Evolutionary conservation across 805 yeast species (phyloP), one percentile per base, ranked within the genome.

Genomic region (Ogataea neopini): DNA sequence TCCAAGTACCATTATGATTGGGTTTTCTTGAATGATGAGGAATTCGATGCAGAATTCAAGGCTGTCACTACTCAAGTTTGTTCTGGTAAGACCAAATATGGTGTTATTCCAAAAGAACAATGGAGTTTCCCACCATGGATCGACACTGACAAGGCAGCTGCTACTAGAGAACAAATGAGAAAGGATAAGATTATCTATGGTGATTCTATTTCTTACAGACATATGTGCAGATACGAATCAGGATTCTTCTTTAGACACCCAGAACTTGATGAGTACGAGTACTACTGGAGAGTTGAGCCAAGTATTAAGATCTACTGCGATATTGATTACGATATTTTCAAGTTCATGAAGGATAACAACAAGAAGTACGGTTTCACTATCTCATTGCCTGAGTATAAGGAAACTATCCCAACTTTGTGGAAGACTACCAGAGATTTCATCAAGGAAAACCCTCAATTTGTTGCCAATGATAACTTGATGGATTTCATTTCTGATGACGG

Each of bases 211-310:
- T 80, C 88, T 2, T 84, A 84, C 61, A 81, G 96, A 71, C 95
- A 89, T 67, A 89, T 89, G 97, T 89, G 97, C 67, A 78, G 97
- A 62, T 90, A 76, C 62, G 95, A 88, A 68, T 84, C 94, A 13
- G 97, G 97, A 0, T 86, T 89, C 70, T 90, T 90, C 70, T 89
- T 79, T 75, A 79, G 84, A 68, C 94, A 88, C 63, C 84, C 84
- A 36, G 62, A 86, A 49, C 65, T 90, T 75, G 73, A 73, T 46
- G 84, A 87, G n/a, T 89, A 82, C 66, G 89, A 86, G 51, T 90
- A 84, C 76, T 90, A 90, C 74, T 90, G 97, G 97, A 81, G 97
- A 70, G 96, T 90, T 46, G 97, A 90, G 68, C 96, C 97, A 15
- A 87, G 82, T 63, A 78, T 86, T 64, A 79, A 79, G 66, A 79